Conservation (phyloP, 805 yeast genomes). For the Pichia kluyveri region DNA sequence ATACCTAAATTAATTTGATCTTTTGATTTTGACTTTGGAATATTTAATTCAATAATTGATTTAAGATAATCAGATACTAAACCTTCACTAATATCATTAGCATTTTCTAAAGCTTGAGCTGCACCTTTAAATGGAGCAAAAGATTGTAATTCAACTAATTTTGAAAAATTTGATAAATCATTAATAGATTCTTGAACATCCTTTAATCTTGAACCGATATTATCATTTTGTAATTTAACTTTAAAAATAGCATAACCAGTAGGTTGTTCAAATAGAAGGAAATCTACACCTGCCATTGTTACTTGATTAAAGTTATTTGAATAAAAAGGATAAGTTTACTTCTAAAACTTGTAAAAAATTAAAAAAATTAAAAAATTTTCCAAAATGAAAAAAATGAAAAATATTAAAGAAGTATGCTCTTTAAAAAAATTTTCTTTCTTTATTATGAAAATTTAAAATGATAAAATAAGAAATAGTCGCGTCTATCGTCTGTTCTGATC, state of each 20-base stretch:
- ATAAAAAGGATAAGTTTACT: background rate
- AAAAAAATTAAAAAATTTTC: no score
- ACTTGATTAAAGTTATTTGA: background rate
- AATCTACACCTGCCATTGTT: conserved; percentile 69
- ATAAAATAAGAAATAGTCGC: no score
- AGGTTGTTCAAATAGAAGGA: conserved; percentile 93
- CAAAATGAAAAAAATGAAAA: no score
- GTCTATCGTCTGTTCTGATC: no score
- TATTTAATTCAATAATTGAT: conserved; percentile 79
- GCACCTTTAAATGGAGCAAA: conserved; percentile 99
- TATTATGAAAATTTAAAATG: no score
- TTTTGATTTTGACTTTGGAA: conserved; percentile 60
- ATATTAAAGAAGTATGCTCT: no score
- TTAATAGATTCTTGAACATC: conserved; percentile 89
- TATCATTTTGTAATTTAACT: conserved; percentile 89
- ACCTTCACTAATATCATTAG: conserved; percentile 96
- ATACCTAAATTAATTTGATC: conserved; percentile 72
- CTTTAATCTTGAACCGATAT: conserved; percentile 80
- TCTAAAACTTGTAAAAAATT: no score
- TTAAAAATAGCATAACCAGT: conserved; percentile 97
- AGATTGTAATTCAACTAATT: conserved; percentile 85
- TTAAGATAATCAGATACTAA: conserved; percentile 87
- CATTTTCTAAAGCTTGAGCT: conserved; percentile 97
- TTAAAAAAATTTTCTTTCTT: no score
- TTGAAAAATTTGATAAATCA: conserved; percentile 82